Conservation (phyloP, 164 flowering plant genomes). For the Chimonanthus salicifolius region DNA sequence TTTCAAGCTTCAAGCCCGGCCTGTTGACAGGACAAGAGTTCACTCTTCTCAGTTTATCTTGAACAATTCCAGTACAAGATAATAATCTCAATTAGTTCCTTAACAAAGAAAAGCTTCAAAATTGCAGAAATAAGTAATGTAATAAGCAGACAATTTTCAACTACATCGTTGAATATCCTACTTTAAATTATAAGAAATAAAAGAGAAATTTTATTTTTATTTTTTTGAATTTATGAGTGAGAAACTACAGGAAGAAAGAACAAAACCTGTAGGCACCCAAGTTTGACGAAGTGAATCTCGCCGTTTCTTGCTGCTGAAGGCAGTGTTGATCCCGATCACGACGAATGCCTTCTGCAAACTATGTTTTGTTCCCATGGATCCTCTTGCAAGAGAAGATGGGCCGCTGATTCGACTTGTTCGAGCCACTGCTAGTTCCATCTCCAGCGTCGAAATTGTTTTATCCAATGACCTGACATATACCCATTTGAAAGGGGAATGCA, state of each 20-base stretch:
- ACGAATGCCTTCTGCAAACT: conserved; percentile 53
- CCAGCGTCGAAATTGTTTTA: conserved; percentile 52
- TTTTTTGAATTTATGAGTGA: neutral
- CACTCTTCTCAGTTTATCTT: neutral
- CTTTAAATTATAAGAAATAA: neutral
- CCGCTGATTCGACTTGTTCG: conserved; percentile 25
- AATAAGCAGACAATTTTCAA: no score
- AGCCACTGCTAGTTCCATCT: conserved; percentile 59
- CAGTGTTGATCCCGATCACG: conserved; percentile 82
- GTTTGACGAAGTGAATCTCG: conserved; percentile 71
- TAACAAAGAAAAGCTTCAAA: neutral
- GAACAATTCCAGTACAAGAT: neutral
- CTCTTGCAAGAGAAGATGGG: conserved; percentile 4
- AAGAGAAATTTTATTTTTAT: neutral
- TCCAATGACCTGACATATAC: conserved; percentile 48
- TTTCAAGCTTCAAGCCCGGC: no score
- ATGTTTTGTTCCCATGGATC: conserved; percentile 17
- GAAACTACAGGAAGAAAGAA: neutral
- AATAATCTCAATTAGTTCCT: neutral
- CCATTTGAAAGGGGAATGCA: no score
- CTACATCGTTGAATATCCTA: no score
- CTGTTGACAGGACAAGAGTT: no score
- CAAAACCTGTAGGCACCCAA: conserved; percentile 75
- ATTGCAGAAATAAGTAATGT: neutral
- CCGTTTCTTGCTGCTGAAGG: conserved; percentile 75